Evolutionary conservation across 305 asterid genomes (phyloP).

Genomic region (Rubia occidens): DNA sequence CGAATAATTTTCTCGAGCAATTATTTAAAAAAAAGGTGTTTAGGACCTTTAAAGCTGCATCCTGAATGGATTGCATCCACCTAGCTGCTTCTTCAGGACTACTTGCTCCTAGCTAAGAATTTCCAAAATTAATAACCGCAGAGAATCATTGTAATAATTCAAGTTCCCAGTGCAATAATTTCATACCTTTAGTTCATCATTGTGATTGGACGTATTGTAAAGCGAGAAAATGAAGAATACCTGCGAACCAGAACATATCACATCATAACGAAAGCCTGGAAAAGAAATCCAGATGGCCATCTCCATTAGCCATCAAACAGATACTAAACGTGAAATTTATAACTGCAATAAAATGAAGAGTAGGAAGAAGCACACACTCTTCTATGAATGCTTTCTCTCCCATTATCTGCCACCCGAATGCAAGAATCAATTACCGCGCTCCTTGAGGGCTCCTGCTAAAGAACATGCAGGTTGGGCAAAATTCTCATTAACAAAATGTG

Average conservation of each 20-base stretch:
- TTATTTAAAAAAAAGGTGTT: conserved; percentile 14
- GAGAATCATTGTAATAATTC: conserved; percentile 10
- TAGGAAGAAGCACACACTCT: conserved; percentile 38
- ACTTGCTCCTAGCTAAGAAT: conserved; percentile 81
- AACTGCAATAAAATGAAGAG: neutral
- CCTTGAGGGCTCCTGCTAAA: conserved; percentile 71
- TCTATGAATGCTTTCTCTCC: conserved; percentile 87
- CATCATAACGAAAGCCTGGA: conserved; percentile 7
- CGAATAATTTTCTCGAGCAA: conserved; percentile 19
- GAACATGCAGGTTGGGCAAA: conserved; percentile 7
- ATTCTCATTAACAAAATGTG: neutral
- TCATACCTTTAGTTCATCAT: conserved; percentile 80
- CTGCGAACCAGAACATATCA: conserved; percentile 35
- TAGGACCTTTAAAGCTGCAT: conserved; percentile 75
- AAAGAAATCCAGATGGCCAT: neutral
- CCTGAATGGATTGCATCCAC: conserved; percentile 90
- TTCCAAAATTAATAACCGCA: conserved; percentile 19
- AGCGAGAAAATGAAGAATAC: conserved; percentile 85
- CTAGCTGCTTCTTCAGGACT: conserved; percentile 97
- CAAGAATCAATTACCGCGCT: conserved; percentile 92
- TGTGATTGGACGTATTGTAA: conserved; percentile 79
- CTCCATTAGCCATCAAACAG: neutral
- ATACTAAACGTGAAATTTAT: neutral
- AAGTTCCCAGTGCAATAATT: conserved; percentile 22
- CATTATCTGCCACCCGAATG: conserved; percentile 93